Percentiles rank a stretch among this genome's conserved stretches.
Evolutionary conservation across 75 land plant species (phyloP).

Genomic region (Sequoia sempervirens): DNA sequence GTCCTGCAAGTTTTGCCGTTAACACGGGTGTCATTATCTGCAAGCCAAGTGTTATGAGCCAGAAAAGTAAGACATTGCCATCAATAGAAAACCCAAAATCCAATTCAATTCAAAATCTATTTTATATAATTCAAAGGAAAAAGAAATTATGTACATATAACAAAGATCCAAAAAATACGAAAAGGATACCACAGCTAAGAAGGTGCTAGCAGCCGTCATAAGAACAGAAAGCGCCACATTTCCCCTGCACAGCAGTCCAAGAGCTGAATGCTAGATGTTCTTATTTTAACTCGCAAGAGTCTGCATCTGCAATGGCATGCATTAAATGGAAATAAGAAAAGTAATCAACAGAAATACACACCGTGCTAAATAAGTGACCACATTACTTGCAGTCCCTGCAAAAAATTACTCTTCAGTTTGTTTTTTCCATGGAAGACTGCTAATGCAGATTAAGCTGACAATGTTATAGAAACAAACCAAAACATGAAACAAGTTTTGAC

Average conservation of each 20-base stretch:
- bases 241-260: constrained; percentile 47
- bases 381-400: constrained; percentile 87
- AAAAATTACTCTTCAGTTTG: constrained; percentile 12
- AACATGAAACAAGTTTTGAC: neutral
- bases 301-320: neutral
- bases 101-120: neutral
- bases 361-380: constrained; percentile 88
- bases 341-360: constrained; percentile 14
- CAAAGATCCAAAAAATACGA: neutral
- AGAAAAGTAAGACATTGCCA: neutral
- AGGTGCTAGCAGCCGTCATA: constrained; percentile 93
- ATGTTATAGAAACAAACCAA: constrained; percentile 1
- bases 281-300: neutral
- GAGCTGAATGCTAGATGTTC: neutral
- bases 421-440: neutral
- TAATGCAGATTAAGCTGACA: neutral
- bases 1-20: constrained; percentile 85
- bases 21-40: constrained; percentile 87
- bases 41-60: constrained; percentile 23
- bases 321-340: constrained; percentile 5
- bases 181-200: constrained; percentile 64
- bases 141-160: too few species aligned
- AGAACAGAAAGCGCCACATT: constrained; percentile 86
- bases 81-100: neutral
- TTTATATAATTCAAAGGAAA: too few species aligned